Percentiles rank a stretch among this genome's conserved stretches.
Evolutionary conservation across 768 basidiomycete genomes (phyloP).

Genomic region (Dioszegia aurantiaca): DNA sequence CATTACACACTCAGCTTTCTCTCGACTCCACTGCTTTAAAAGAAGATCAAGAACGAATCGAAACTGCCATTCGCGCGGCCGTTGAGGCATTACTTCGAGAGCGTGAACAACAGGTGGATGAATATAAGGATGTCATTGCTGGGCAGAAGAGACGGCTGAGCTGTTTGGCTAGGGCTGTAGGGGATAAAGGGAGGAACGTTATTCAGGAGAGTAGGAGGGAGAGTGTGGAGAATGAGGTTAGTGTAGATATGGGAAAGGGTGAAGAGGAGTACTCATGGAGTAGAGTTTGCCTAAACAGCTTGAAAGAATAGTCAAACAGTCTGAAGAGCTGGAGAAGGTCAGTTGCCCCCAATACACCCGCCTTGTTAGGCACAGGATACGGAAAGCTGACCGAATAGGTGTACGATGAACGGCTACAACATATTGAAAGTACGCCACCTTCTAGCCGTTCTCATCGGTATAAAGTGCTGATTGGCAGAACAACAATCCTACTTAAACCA

Average conservation of each 20-base stretch:
- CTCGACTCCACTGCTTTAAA: conserved; percentile 74
- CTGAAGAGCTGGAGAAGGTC: conserved; percentile 61
- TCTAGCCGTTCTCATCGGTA: background rate
- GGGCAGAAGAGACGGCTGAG: conserved; percentile 65
- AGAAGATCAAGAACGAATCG: conserved; percentile 71
- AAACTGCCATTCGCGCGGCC: conserved; percentile 69
- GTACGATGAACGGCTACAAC: conserved; percentile 35
- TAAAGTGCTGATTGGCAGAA: conserved; percentile 1
- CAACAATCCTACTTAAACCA: conserved; percentile 75
- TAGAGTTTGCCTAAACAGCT: conserved; percentile 66
- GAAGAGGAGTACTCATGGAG: background rate
- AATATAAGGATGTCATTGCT: conserved; percentile 66
- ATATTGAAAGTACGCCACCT: conserved; percentile 32
- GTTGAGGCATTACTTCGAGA: conserved; percentile 71
- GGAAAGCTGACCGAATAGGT: conserved; percentile 19
- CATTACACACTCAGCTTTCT: conserved; percentile 78
- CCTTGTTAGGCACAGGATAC: no score
- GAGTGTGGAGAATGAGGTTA: conserved; percentile 50
- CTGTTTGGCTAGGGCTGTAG: conserved; percentile 67
- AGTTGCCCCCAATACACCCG: conserved; percentile 1
- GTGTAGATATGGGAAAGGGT: background rate
- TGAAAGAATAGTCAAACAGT: conserved; percentile 65
- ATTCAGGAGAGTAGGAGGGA: conserved; percentile 66
- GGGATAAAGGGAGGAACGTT: conserved; percentile 58
- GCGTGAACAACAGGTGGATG: conserved; percentile 72